Evolutionary conservation across 345 rosid genomes (phyloP).

Genomic region (Brassica juncea): DNA sequence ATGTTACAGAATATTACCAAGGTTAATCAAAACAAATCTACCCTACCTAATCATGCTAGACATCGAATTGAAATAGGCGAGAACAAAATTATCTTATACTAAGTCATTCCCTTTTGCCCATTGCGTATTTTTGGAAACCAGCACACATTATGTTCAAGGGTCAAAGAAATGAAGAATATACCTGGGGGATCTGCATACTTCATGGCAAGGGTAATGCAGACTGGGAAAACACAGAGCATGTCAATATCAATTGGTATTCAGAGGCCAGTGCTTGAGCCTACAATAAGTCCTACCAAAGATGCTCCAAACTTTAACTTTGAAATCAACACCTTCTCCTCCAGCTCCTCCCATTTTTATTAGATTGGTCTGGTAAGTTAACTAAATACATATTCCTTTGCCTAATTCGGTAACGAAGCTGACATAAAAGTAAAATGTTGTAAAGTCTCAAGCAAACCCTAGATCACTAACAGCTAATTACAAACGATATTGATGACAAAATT

Average conservation of each 20-base stretch:
- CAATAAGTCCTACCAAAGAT: conserved; percentile 95
- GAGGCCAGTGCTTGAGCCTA: conserved; percentile 94
- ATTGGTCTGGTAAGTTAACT: conserved; percentile 28
- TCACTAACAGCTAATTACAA: conserved; percentile 2
- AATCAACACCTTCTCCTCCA: conserved; percentile 77
- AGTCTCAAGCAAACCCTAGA: conserved; percentile 22
- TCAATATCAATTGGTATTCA: conserved; percentile 82
- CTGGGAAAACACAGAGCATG: conserved; percentile 74
- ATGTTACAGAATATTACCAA: background rate
- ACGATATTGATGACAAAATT: conserved; percentile 5
- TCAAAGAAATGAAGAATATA: conserved; percentile 20
- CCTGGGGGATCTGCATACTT: conserved; percentile 90
- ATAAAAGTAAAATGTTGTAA: background rate
- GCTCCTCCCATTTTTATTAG: conserved; percentile 56
- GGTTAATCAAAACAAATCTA: background rate
- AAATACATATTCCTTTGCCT: conserved; percentile 17
- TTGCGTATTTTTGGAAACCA: background rate
- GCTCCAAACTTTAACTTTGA: conserved; percentile 92
- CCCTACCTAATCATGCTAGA: background rate
- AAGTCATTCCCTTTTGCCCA: background rate
- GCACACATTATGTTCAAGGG: background rate
- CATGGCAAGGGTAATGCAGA: conserved; percentile 91
- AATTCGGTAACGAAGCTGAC: background rate
- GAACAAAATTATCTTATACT: background rate
- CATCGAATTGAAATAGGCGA: background rate